Evolutionary conservation across 768 basidiomycete species (phyloP).

Genomic region (Naganishia randhawae): DNA sequence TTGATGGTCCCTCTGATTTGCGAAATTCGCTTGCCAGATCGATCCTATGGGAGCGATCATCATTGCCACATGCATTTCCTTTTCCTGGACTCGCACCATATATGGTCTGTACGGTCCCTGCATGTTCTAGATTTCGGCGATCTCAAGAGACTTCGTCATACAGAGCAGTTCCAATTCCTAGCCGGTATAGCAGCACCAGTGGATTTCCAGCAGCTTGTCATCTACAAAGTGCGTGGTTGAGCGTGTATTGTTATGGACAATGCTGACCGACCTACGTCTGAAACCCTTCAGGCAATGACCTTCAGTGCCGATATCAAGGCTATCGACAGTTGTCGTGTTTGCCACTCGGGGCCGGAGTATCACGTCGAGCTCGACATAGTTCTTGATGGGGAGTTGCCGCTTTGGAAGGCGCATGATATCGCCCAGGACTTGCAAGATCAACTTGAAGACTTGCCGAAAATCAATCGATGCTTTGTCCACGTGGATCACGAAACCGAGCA

Average conservation of each 20-base stretch:
- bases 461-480: conserved; percentile 89
- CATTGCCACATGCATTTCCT: conserved; percentile 58
- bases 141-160: neutral
- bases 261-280: neutral
- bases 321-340: conserved; percentile 87
- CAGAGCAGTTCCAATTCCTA: conserved; percentile 71
- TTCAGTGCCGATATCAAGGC: conserved; percentile 81
- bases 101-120: conserved; percentile 52
- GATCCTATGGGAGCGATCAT: conserved; percentile 49
- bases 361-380: conserved; percentile 95
- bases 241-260: neutral
- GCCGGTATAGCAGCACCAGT: conserved; percentile 89
- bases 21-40: conserved; percentile 26
- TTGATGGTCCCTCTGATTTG: too few relatives aligned
- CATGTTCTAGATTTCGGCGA: neutral
- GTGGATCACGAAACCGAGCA: conserved; percentile 93
- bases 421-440: conserved; percentile 37
- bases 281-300: conserved; percentile 62
- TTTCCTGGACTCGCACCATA: conserved; percentile 71
- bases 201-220: conserved; percentile 79
- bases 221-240: conserved; percentile 64
- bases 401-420: conserved; percentile 61
- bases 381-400: conserved; percentile 78
- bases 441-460: conserved; percentile 80
- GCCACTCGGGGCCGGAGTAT: conserved; percentile 66